These are phyloP conservation scores for Fusarium vanettenii DNA, from an alignment of 2,329 filamentous ascomycete genomes.

Conservation along the genomic window DNA sequence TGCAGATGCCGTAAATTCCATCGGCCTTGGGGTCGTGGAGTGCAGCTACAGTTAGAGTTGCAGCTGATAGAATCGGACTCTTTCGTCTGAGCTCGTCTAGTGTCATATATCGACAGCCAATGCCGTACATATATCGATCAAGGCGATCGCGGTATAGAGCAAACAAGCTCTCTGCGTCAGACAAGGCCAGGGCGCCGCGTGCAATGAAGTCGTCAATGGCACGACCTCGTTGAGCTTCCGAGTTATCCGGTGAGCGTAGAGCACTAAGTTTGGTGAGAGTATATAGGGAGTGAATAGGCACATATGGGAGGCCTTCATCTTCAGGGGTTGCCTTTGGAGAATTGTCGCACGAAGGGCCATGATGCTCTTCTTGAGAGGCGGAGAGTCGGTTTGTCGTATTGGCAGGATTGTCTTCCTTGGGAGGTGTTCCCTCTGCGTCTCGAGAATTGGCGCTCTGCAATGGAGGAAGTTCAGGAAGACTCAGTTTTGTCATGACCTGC, in stretches of 20 bases:
- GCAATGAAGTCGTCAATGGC: slow-evolving; percentile 51
- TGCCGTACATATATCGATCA: slow-evolving; percentile 65
- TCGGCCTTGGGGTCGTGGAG: slow-evolving; percentile 67
- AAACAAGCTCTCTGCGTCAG: slow-evolving; percentile 64
- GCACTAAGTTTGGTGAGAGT: slow-evolving; percentile 52
- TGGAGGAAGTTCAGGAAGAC: slow-evolving; percentile 37
- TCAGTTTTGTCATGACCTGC: slow-evolving; percentile 42
- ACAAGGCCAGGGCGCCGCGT: slow-evolving; percentile 55
- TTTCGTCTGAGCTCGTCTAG: slow-evolving; percentile 64
- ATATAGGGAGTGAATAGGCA: slow-evolving; percentile 54
- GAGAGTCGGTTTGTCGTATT: slow-evolving; percentile 13
- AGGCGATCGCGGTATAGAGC: slow-evolving; percentile 61
- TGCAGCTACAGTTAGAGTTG: slow-evolving; percentile 68
- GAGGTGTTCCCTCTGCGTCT: slow-evolving; percentile 37
- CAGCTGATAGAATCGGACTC: slow-evolving; percentile 66
- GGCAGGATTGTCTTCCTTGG: slow-evolving; percentile 31
- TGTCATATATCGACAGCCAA: slow-evolving; percentile 62
- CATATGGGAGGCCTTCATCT: slow-evolving; percentile 51
- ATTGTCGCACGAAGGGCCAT: slow-evolving; percentile 44
- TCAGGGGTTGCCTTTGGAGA: slow-evolving; percentile 45
- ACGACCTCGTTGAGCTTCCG: slow-evolving; percentile 33
- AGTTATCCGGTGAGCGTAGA: slow-evolving; percentile 48
- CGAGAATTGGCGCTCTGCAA: slow-evolving; percentile 35
- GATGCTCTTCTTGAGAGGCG: slow-evolving; percentile 32
- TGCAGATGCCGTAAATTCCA: slow-evolving; percentile 64